These are phyloP conservation scores for Chaetothyriales sp. DNA, from an alignment of 2,329 filamentous ascomycete genomes.

Conservation along the genomic window DNA sequence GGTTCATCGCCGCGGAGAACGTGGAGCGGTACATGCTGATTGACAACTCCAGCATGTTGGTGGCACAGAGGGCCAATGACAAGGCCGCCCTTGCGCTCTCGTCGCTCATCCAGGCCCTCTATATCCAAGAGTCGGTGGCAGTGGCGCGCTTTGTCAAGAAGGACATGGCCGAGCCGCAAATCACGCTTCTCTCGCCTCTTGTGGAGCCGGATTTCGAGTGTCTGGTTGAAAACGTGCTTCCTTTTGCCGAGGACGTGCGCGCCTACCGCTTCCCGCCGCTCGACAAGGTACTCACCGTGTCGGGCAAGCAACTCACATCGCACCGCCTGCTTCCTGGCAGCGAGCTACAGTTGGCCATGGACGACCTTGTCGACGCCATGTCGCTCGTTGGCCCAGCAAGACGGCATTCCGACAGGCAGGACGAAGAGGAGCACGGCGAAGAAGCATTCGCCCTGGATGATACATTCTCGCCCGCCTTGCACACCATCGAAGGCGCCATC, in stretches of 20 bases:
- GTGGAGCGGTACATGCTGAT: slow-evolving; percentile 74
- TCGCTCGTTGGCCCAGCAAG: slow-evolving; percentile 48
- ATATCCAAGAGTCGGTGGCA: slow-evolving; percentile 72
- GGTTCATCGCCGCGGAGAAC: slow-evolving; percentile 63
- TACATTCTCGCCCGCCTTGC: slow-evolving; percentile 71
- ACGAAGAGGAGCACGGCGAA: slow-evolving; percentile 35
- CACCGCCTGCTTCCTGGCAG: slow-evolving; percentile 71
- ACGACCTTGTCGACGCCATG: slow-evolving; percentile 84
- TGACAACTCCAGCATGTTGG: slow-evolving; percentile 64
- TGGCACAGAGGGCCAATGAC: slow-evolving; percentile 65
- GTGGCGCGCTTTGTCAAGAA: slow-evolving; percentile 76
- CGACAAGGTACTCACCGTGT: slow-evolving; percentile 76
- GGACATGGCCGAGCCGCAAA: slow-evolving; percentile 61
- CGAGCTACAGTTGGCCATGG: slow-evolving; percentile 67
- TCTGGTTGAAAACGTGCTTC: slow-evolving; percentile 76
- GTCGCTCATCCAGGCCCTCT: slow-evolving; percentile 75
- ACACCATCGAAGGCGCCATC: slow-evolving; percentile 76
- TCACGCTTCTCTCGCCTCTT: slow-evolving; percentile 67
- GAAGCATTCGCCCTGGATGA: slow-evolving; percentile 73
- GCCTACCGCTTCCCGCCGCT: slow-evolving; percentile 84
- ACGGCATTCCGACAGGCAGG: slow-evolving; percentile 46
- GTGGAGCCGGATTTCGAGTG: slow-evolving; percentile 71
- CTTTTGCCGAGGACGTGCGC: slow-evolving; percentile 84
- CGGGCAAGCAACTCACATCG: slow-evolving; percentile 62
- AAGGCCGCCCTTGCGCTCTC: slow-evolving; percentile 74